Evolutionary conservation across 2,329 filamentous ascomycete species (phyloP).

Genomic region (Chaetomiaceae sp.): DNA sequence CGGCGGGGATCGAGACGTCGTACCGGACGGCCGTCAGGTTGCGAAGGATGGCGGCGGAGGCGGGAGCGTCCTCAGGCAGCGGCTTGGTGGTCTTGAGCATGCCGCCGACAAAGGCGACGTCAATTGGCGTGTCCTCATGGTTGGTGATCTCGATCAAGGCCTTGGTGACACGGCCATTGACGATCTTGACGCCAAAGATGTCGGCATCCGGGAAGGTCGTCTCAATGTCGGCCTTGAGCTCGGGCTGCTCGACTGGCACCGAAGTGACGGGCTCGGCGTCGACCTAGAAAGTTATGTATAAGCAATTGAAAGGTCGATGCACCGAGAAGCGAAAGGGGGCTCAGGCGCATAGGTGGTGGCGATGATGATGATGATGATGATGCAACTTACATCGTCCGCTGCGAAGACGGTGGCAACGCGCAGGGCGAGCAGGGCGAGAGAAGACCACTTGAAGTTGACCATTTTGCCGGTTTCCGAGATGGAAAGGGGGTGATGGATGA

Average conservation of each 20-base stretch:
- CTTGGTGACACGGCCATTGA: constrained; percentile 85
- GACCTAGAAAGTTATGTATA: constrained; percentile 14
- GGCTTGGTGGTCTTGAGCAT: constrained; percentile 58
- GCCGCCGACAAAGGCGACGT: constrained; percentile 72
- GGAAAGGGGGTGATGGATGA: constrained; percentile 12
- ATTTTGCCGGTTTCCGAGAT: constrained; percentile 45
- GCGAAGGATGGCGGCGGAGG: constrained; percentile 60
- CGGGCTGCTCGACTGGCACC: constrained; percentile 30
- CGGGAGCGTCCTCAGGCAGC: constrained; percentile 46
- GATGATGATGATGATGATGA: constrained; percentile 23
- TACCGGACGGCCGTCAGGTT: constrained; percentile 81
- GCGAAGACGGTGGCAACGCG: constrained; percentile 62
- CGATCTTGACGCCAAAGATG: constrained; percentile 90
- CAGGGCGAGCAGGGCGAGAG: constrained; percentile 67
- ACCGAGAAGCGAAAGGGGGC: neutral
- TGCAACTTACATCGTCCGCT: constrained; percentile 53
- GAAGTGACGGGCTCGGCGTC: constrained; percentile 25
- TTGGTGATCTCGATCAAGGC: constrained; percentile 81
- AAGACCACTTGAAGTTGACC: constrained; percentile 68
- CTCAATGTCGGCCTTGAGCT: constrained; percentile 61
- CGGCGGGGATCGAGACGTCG: constrained; percentile 67
- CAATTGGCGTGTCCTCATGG: constrained; percentile 71
- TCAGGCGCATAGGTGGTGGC: neutral
- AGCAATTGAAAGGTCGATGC: neutral
- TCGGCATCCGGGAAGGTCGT: constrained; percentile 66